These are phyloP conservation scores for Bruguiera sexangula DNA, from an alignment of 345 rosid genomes.

Conservation along the genomic window DNA sequence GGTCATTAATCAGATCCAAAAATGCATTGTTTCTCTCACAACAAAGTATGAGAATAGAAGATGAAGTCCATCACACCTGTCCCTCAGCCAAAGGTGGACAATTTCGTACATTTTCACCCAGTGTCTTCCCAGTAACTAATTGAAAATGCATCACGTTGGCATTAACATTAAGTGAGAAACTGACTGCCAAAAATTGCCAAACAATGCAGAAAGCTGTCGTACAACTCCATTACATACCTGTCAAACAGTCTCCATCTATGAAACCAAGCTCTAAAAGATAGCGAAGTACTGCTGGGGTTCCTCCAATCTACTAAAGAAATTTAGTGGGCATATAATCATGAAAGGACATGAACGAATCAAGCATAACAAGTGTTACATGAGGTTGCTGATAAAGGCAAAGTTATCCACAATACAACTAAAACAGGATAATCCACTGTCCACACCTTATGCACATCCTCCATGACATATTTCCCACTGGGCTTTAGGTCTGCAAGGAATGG, in stretches of 20 bases:
- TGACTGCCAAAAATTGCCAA: slow-evolving; percentile 4
- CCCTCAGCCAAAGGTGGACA: slow-evolving; percentile 70
- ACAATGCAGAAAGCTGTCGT: too few relatives aligned
- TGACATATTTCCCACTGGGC: slow-evolving; percentile 97
- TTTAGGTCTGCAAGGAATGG: slow-evolving; percentile 95
- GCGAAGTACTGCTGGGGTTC: slow-evolving; percentile 67
- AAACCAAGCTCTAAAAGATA: slow-evolving; percentile 62
- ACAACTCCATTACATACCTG: slow-evolving; percentile 44
- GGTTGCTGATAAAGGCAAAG: neutral
- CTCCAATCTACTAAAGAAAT: slow-evolving; percentile 51
- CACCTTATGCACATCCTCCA: slow-evolving; percentile 98
- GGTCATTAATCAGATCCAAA: neutral
- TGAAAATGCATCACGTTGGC: slow-evolving; percentile 15
- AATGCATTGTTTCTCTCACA: neutral
- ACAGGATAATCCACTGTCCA: slow-evolving; percentile 15
- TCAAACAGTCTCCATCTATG: slow-evolving; percentile 68
- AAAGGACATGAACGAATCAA: neutral
- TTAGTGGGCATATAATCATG: neutral
- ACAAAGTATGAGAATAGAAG: neutral
- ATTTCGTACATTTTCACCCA: slow-evolving; percentile 68
- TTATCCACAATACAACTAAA: neutral
- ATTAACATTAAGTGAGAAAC: neutral
- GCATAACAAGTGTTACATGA: neutral
- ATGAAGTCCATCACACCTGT: slow-evolving; percentile 48
- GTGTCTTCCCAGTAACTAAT: slow-evolving; percentile 85